These are phyloP conservation scores for Microcyclosporella mali DNA, from an alignment of 2,329 filamentous ascomycete genomes.

Conservation along the genomic window DNA sequence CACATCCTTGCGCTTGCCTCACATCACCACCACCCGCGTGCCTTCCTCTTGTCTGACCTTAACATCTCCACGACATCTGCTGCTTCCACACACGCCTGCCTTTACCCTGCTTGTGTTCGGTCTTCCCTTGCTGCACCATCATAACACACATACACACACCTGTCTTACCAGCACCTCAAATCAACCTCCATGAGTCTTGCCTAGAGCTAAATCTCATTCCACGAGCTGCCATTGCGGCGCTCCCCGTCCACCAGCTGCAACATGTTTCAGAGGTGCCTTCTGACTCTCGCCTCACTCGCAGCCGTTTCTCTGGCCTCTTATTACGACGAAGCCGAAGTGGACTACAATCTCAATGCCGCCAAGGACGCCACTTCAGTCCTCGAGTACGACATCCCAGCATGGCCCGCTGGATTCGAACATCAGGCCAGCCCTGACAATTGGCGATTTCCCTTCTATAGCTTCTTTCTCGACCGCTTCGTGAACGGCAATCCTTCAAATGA, in stretches of 20 bases:
- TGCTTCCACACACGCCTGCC: background rate
- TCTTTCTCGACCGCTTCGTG: conserved; percentile 59
- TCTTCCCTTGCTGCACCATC: conserved; percentile 1
- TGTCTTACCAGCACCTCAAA: background rate
- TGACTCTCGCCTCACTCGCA: conserved; percentile 19
- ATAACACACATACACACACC: no score
- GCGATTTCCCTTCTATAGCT: conserved; percentile 60
- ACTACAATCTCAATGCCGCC: conserved; percentile 59
- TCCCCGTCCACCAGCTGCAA: conserved; percentile 9
- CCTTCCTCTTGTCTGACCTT: background rate
- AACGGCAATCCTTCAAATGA: conserved; percentile 61
- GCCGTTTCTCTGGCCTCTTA: conserved; percentile 23
- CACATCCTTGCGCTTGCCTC: no score
- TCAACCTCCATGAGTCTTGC: conserved; percentile 15
- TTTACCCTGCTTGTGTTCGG: conserved; percentile 1
- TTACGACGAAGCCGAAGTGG: conserved; percentile 46
- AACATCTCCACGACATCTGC: background rate
- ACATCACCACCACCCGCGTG: no score
- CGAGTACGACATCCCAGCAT: conserved; percentile 48
- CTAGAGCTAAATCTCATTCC: conserved; percentile 9
- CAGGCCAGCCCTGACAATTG: conserved; percentile 54
- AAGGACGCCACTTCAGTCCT: conserved; percentile 48
- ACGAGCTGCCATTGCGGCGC: conserved; percentile 18
- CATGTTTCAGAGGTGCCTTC: conserved; percentile 22
- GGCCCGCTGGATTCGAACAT: conserved; percentile 42